A percentile compares a stretch with the other conserved stretches of the same genome.
These are phyloP conservation scores for Erodium maritimum DNA, from an alignment of 345 rosid genomes.

Conservation along the genomic window DNA sequence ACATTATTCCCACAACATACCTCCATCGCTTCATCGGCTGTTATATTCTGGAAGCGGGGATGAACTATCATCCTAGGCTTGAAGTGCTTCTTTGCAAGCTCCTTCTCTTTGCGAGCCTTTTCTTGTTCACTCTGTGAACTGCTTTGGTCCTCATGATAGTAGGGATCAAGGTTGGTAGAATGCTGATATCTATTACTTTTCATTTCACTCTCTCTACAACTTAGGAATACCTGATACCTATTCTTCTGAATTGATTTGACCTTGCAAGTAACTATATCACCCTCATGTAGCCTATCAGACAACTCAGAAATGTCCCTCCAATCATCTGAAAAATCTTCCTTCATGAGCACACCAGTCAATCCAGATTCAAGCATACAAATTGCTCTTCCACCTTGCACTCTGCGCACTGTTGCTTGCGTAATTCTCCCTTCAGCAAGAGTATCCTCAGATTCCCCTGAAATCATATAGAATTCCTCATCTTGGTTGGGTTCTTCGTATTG, in stretches of 20 bases:
- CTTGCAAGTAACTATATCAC: conserved; percentile 82
- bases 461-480: conserved; percentile 91
- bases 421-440: conserved; percentile 90
- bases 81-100: conserved; percentile 84
- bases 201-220: conserved; percentile 83
- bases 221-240: conserved; percentile 74
- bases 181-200: conserved; percentile 48
- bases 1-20: conserved; percentile 17
- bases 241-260: conserved; percentile 76
- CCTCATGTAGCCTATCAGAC: conserved; percentile 78
- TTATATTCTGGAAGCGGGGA: conserved; percentile 94
- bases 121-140: conserved; percentile 62
- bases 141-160: conserved; percentile 70
- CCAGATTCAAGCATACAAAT: conserved; percentile 91
- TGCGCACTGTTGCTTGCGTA: conserved; percentile 82
- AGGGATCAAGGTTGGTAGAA: conserved; percentile 41
- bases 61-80: conserved; percentile 94
- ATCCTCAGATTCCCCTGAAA: conserved; percentile 91
- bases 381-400: conserved; percentile 70
- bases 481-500: conserved; percentile 74
- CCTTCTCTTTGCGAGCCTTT: conserved; percentile 87
- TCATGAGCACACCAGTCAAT: conserved; percentile 69
- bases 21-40: conserved; percentile 93
- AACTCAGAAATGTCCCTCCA: conserved; percentile 80
- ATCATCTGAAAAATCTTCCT: conserved; percentile 91